Percentiles rank a stretch among this genome's conserved stretches.
These are phyloP conservation scores for Apostasia shenzhenica DNA, from an alignment of 106 monocot genomes.

Conservation along the genomic window DNA sequence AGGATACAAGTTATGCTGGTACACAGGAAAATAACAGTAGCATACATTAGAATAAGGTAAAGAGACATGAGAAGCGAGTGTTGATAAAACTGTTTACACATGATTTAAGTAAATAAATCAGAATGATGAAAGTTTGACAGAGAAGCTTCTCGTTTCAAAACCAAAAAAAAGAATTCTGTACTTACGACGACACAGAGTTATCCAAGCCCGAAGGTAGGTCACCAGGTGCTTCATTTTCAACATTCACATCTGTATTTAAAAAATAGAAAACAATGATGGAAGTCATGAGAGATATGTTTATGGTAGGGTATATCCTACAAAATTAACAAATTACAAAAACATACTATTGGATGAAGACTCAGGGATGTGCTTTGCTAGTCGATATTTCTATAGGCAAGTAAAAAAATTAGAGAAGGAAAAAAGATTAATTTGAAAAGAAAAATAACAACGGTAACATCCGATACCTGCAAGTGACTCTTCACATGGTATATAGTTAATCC, in stretches of 20 bases:
- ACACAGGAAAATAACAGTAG: no score
- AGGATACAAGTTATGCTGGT: no score
- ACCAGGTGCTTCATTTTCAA: slow-evolving; percentile 55
- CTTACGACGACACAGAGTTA: slow-evolving; percentile 69
- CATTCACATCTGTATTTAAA: slow-evolving; percentile 37
- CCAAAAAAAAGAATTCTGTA: slow-evolving; percentile 7
- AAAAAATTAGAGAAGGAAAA: not conserved
- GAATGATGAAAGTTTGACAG: no score
- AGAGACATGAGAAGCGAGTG: no score
- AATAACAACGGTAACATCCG: slow-evolving; percentile 4
- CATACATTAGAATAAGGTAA: no score
- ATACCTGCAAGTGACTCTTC: slow-evolving; percentile 90
- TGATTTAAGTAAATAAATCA: no score
- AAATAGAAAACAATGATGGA: not conserved
- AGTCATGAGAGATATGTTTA: not conserved
- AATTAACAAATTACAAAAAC: not conserved
- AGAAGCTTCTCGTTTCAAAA: not conserved
- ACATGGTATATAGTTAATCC: slow-evolving; percentile 90
- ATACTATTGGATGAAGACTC: slow-evolving; percentile 73
- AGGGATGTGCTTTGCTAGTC: slow-evolving; percentile 73
- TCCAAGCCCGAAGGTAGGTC: slow-evolving; percentile 57
- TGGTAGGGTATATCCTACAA: not conserved
- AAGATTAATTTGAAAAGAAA: not conserved
- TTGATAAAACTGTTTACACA: no score
- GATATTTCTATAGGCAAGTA: slow-evolving; percentile 62